phyloP scores from a whole-genome alignment of 129 eudicot genomes.

The Flaveria trinervia region DNA sequence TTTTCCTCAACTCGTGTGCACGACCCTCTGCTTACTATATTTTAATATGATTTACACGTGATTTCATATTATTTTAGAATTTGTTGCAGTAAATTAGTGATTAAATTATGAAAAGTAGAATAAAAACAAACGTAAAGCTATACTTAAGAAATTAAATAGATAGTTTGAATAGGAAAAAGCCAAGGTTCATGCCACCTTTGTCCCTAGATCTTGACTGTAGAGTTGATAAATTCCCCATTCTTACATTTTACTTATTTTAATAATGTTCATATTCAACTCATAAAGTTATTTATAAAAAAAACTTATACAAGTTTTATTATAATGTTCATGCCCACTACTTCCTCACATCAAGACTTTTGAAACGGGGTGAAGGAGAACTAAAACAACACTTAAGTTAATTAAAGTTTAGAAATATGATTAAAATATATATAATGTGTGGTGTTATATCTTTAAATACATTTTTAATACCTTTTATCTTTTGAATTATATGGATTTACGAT shows the following conservation, averaged over 20 bases:
- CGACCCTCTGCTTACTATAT: conserved; percentile 28
- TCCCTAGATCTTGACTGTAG: conserved; percentile 42
- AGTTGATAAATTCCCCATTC: conserved; percentile 23
- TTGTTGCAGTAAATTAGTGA: conserved; percentile 14
- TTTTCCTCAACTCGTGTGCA: conserved; percentile 37
- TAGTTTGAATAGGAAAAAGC: conserved; percentile 38
- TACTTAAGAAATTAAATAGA: conserved; percentile 20
- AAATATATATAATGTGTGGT: too few relatives aligned
- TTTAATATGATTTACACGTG: conserved; percentile 32
- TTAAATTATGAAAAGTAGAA: conserved; percentile 9
- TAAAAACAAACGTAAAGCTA: conserved; percentile 24
- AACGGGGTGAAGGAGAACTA: too few relatives aligned
- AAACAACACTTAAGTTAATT: too few relatives aligned
- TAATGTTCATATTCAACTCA: neutral
- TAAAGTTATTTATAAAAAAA: too few relatives aligned
- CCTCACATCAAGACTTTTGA: too few relatives aligned
- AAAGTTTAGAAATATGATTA: too few relatives aligned
- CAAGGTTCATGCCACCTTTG: conserved; percentile 39
- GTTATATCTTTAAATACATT: too few relatives aligned
- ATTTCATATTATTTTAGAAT: conserved; percentile 6
- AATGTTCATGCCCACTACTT: too few relatives aligned
- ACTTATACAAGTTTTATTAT: too few relatives aligned
- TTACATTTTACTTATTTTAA: neutral
- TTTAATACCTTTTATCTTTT: too few relatives aligned
- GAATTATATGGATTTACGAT: too few relatives aligned